Conservation (phyloP, 148 eudicot species). For the Oxyria digyna region DNA sequence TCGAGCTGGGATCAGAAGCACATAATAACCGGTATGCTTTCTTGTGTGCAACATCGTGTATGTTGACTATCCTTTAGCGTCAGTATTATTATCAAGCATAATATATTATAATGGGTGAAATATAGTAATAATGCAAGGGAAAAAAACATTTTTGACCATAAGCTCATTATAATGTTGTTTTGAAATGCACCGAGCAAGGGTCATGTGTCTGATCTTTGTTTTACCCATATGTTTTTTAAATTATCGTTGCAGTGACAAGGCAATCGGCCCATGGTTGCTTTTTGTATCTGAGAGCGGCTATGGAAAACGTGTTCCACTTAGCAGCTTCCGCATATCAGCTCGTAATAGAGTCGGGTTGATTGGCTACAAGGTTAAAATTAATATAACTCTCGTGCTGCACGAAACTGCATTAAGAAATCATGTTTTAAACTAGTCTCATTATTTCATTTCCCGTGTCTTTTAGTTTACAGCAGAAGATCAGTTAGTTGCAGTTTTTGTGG, state of each 20-base stretch:
- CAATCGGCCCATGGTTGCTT: constrained; percentile 77
- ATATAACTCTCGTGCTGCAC: neutral
- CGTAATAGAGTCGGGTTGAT: constrained; percentile 74
- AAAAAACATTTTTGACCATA: too few relatives aligned
- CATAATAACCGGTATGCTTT: constrained; percentile 42
- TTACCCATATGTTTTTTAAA: neutral
- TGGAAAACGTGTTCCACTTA: constrained; percentile 92
- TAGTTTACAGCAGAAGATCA: constrained; percentile 87
- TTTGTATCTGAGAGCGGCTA: constrained; percentile 84
- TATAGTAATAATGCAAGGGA: too few relatives aligned
- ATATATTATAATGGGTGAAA: neutral
- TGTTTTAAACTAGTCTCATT: neutral
- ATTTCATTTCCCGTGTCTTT: neutral
- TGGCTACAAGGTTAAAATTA: constrained; percentile 69
- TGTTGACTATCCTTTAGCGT: neutral
- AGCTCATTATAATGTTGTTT: too few relatives aligned
- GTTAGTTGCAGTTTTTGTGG: constrained; percentile 85
- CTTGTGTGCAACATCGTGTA: neutral
- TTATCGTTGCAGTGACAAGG: constrained; percentile 15
- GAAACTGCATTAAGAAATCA: neutral
- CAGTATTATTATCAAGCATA: too few relatives aligned
- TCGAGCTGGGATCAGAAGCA: constrained; percentile 30
- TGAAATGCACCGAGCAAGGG: too few relatives aligned
- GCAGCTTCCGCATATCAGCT: constrained; percentile 55
- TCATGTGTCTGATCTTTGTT: too few relatives aligned